A percentile compares a stretch with the other conserved stretches of the same genome.
These are phyloP conservation scores for Tubosaeta brunneosetosa DNA, from an alignment of 768 basidiomycete species.

Conservation along the genomic window DNA sequence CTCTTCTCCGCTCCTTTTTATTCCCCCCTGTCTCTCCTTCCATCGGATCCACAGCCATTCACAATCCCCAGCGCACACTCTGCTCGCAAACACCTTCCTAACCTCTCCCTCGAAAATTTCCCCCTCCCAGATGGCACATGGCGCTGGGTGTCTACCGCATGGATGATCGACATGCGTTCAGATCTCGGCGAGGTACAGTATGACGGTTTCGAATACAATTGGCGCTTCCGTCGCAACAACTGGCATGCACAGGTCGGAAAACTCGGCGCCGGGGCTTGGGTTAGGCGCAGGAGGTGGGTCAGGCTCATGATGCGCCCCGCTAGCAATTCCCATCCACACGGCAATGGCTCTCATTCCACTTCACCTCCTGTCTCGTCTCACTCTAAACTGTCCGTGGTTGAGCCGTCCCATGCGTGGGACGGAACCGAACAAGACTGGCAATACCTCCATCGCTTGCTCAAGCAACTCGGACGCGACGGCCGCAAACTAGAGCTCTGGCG, in stretches of 20 bases:
- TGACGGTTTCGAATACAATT: slow-evolving; percentile 86
- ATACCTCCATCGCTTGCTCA: slow-evolving; percentile 50
- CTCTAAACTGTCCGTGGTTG: slow-evolving; percentile 15
- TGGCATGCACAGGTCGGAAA: slow-evolving; percentile 64
- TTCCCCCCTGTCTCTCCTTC: slow-evolving; percentile 64
- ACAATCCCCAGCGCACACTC: slow-evolving; percentile 48
- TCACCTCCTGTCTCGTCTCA: slow-evolving; percentile 8
- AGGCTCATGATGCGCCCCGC: slow-evolving; percentile 77
- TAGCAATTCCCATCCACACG: slow-evolving; percentile 12
- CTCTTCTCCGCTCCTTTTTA: slow-evolving; percentile 72
- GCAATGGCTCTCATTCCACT: not conserved
- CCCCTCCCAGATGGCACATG: slow-evolving; percentile 77
- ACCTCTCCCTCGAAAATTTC: slow-evolving; percentile 55
- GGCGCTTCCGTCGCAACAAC: slow-evolving; percentile 58
- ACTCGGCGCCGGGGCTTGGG: slow-evolving; percentile 65
- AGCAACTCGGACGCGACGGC: slow-evolving; percentile 56
- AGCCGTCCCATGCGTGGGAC: slow-evolving; percentile 46
- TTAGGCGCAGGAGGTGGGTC: slow-evolving; percentile 77
- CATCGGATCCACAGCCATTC: slow-evolving; percentile 69
- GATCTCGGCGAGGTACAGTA: slow-evolving; percentile 70
- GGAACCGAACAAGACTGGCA: slow-evolving; percentile 60
- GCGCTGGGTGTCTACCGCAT: slow-evolving; percentile 74
- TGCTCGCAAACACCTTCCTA: slow-evolving; percentile 45
- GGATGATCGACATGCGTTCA: slow-evolving; percentile 89
- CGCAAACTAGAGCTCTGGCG: slow-evolving; percentile 74